These are phyloP conservation scores for Leccinum huronense DNA, from an alignment of 1,284 basidiomycete species.

Conservation along the genomic window DNA sequence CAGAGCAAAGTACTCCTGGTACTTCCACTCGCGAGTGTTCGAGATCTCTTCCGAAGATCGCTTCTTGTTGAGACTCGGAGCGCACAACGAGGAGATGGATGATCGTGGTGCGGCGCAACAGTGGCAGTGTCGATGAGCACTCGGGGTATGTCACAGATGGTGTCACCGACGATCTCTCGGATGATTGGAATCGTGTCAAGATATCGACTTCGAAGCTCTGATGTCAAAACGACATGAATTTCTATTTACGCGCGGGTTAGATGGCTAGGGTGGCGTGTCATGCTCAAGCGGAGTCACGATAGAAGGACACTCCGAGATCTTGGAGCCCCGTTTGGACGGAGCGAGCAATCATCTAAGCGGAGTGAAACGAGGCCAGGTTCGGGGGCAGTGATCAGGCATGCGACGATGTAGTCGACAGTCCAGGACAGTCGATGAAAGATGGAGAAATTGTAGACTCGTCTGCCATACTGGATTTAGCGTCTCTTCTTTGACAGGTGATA, in stretches of 20 bases:
- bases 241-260: not conserved
- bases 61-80: not conserved
- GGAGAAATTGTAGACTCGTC: slow-evolving; percentile 70
- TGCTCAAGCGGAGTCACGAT: slow-evolving; percentile 20
- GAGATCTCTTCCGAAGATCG: not conserved
- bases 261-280: too few relatives aligned
- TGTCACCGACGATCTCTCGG: not conserved
- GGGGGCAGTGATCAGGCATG: slow-evolving; percentile 58
- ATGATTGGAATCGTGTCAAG: not conserved
- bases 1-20: slow-evolving; percentile 15
- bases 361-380: slow-evolving; percentile 69
- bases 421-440: slow-evolving; percentile 47
- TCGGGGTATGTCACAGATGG: slow-evolving; percentile 2
- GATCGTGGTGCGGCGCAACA: slow-evolving; percentile 7
- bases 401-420: slow-evolving; percentile 83
- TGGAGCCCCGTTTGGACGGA: slow-evolving; percentile 56
- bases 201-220: not conserved
- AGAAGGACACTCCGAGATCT: slow-evolving; percentile 39
- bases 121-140: slow-evolving; percentile 2
- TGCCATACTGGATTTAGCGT: slow-evolving; percentile 31
- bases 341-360: slow-evolving; percentile 79
- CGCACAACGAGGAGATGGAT: slow-evolving; percentile 2
- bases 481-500: too few relatives aligned
- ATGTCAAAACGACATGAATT: not conserved
- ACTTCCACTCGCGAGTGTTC: slow-evolving; percentile 14